Base-by-base conservation (phyloP, 2,329 filamentous ascomycete genomes). In the Grosmannia huntii region DNA sequence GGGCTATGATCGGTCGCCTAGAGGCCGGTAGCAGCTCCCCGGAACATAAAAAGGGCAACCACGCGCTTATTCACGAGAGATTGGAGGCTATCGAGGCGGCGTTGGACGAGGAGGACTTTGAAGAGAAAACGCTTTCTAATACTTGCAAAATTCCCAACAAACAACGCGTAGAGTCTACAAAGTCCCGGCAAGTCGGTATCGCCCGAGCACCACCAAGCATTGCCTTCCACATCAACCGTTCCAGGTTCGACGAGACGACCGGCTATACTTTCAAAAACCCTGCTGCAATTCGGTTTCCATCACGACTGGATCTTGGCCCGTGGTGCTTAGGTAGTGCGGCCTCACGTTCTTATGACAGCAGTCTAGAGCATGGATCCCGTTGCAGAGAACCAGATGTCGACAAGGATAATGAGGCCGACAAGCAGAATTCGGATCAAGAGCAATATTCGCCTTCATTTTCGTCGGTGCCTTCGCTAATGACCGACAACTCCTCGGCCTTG, bases 141-240 rank as follows among this genome's bases (percentile, higher is more conserved):
- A 81, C 80, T 67, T 89, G 84, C 71, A 85, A 81, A 66, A 87
- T 85, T 61, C 75, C 76, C 0, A 75, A 84, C 11, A 84, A 86
- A 65, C 83, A 83, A 64, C 84, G 86, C 66, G 82, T 90, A 9
- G 82, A 80, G 23, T 84, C 86, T 19, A 95, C 87, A 5, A 99
- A 99, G 71, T 90, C 90, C 10, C 87, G 91, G 60, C 94, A 97
- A 68, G 86, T 88, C 11, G 89, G 92, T 14, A 81, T 99, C 64
- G 90, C 88, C 3, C 80, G 91, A 33, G 80, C 90, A 1, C 94
- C 94, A 1, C 83, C 84, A 62, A 89, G 87, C 58, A 75, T 99
- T 16, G 87, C 85, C 0, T 77, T 97, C 10, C 94, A 99, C 68
- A 81, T 97, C 68, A 96, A 97, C 67, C 83, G 94, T 48, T 96